phyloP scores from a whole-genome alignment of 2,329 filamentous ascomycete species.

The Penicillium sp. region DNA sequence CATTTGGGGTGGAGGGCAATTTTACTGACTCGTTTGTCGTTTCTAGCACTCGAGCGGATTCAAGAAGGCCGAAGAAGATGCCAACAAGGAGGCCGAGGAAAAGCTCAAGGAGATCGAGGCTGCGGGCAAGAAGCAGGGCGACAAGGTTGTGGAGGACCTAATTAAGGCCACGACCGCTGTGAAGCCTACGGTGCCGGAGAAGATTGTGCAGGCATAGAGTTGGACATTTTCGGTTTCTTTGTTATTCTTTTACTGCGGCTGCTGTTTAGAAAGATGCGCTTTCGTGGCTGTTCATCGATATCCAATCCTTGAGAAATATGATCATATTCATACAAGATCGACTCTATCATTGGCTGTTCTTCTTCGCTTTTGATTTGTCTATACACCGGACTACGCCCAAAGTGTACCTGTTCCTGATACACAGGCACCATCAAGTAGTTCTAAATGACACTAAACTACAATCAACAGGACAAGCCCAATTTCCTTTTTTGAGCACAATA shows the following conservation, averaged over 20 bases:
- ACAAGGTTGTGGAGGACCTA: constrained; percentile 78
- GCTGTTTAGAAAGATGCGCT: constrained; percentile 20
- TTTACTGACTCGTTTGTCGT: background rate
- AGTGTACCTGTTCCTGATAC: background rate
- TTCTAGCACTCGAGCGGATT: constrained; percentile 87
- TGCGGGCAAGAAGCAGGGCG: constrained; percentile 76
- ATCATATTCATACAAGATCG: background rate
- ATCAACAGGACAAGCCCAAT: too few relatives aligned
- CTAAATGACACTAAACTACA: too few relatives aligned
- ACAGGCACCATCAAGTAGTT: background rate
- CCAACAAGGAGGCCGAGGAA: constrained; percentile 75
- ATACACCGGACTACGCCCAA: background rate
- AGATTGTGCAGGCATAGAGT: constrained; percentile 40
- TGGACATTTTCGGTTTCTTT: constrained; percentile 14
- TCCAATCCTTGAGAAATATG: constrained; percentile 25
- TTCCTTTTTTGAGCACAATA: too few relatives aligned
- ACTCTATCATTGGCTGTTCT: background rate
- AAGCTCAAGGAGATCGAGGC: constrained; percentile 81
- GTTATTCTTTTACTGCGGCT: constrained; percentile 15
- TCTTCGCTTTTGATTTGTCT: background rate
- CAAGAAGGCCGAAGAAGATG: constrained; percentile 75
- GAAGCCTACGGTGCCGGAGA: constrained; percentile 67
- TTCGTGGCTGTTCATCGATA: constrained; percentile 28
- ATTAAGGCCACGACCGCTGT: constrained; percentile 83
- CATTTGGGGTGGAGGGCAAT: background rate